Percentiles rank a stretch among this genome's conserved stretches.
phyloP scores from a whole-genome alignment of 2,329 filamentous ascomycete species.

The Fusarium foetens region DNA sequence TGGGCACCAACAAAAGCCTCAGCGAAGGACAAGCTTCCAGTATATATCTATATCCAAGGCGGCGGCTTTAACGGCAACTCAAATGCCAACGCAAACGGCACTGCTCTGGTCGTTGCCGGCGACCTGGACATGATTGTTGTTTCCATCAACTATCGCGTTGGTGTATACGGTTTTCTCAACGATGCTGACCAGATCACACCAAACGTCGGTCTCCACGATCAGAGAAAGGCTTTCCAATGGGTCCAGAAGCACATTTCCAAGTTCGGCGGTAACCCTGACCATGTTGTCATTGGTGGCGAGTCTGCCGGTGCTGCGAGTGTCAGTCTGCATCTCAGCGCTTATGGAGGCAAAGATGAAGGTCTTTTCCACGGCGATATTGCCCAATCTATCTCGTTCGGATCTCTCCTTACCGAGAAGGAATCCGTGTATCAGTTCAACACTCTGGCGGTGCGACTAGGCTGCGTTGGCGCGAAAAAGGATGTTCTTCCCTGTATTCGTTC shows the following conservation, averaged over 20 bases:
- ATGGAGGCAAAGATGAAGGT: slow-evolving; percentile 58
- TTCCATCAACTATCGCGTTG: slow-evolving; percentile 80
- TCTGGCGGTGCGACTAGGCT: slow-evolving; percentile 57
- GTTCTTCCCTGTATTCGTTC: slow-evolving; percentile 59
- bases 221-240: slow-evolving; percentile 76
- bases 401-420: slow-evolving; percentile 57
- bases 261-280: slow-evolving; percentile 76
- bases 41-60: slow-evolving; percentile 69
- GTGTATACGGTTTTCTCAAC: slow-evolving; percentile 76
- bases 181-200: slow-evolving; percentile 65
- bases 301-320: slow-evolving; percentile 75
- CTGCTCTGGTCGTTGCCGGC: slow-evolving; percentile 66
- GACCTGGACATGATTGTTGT: slow-evolving; percentile 73
- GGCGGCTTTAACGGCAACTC: slow-evolving; percentile 67
- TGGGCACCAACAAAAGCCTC: slow-evolving; percentile 67
- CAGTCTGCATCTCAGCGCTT: slow-evolving; percentile 69
- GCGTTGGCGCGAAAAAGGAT: slow-evolving; percentile 46
- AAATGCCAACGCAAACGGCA: slow-evolving; percentile 66
- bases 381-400: slow-evolving; percentile 63
- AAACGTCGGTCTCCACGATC: slow-evolving; percentile 78
- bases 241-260: slow-evolving; percentile 71
- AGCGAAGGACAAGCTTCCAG: slow-evolving; percentile 65
- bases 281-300: slow-evolving; percentile 75
- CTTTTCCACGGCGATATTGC: slow-evolving; percentile 63
- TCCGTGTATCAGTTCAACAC: slow-evolving; percentile 64